phyloP scores from a whole-genome alignment of 2,329 filamentous ascomycete species.

The Emmonsiellopsis sp. region DNA sequence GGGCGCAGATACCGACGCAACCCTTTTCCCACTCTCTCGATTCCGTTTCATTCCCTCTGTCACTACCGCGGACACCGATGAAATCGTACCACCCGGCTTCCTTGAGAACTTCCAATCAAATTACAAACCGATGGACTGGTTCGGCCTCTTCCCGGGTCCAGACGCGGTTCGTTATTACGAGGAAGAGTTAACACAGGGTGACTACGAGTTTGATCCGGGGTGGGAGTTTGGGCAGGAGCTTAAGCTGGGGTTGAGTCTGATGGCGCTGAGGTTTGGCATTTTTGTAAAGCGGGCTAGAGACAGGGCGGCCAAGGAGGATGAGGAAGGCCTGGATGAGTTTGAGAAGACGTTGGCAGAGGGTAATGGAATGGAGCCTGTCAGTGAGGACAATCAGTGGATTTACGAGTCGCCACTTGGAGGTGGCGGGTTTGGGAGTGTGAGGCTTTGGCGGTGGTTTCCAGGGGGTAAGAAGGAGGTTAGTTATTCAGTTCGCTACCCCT shows the following conservation, averaged over 20 bases:
- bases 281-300: not conserved
- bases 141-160: not conserved
- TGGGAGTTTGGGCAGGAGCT: constrained; percentile 4
- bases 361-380: not conserved
- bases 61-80: not conserved
- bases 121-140: not conserved
- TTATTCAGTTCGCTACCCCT: too few relatives aligned
- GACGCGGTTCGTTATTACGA: not conserved
- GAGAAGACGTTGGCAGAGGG: not conserved
- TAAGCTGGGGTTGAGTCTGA: not conserved
- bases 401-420: not conserved
- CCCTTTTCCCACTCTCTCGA: not conserved
- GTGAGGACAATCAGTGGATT: constrained; percentile 5
- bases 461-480: not conserved
- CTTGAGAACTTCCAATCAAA: not conserved
- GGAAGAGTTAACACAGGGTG: not conserved
- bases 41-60: not conserved
- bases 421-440: constrained; percentile 2
- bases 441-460: constrained; percentile 6
- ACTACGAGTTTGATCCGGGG: constrained; percentile 1
- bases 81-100: not conserved
- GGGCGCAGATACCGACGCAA: too few relatives aligned
- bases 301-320: not conserved
- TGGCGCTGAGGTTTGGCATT: not conserved
- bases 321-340: not conserved